Conservation (phyloP, 2,329 filamentous ascomycete species). For the Hymenoscyphus albidus region DNA sequence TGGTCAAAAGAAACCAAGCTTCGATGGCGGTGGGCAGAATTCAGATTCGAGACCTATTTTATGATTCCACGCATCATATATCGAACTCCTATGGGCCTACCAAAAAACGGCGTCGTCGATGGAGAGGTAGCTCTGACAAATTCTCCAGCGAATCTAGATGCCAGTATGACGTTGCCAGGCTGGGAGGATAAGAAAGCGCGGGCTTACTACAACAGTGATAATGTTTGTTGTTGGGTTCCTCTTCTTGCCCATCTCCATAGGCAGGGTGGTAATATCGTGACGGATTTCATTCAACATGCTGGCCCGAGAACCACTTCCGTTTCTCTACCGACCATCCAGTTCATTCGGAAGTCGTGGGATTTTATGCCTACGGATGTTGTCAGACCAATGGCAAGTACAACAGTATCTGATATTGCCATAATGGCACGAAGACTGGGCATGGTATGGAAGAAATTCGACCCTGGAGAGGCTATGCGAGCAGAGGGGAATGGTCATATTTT, state of each 20-base stretch:
- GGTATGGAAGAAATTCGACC: slow-evolving; percentile 29
- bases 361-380: slow-evolving; percentile 30
- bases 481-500: slow-evolving; percentile 30
- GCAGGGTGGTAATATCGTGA: slow-evolving; percentile 11
- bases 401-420: slow-evolving; percentile 26
- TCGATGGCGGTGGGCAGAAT: slow-evolving; percentile 25
- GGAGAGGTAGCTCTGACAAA: slow-evolving; percentile 10
- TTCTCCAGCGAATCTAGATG: slow-evolving; percentile 9
- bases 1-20: slow-evolving; percentile 28
- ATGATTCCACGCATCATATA: slow-evolving; percentile 6
- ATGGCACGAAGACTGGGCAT: slow-evolving; percentile 31
- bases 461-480: slow-evolving; percentile 26
- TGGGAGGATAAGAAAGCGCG: slow-evolving; percentile 9
- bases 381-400: slow-evolving; percentile 26
- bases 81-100: background rate
- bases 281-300: slow-evolving; percentile 9
- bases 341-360: slow-evolving; percentile 29
- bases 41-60: slow-evolving; percentile 22
- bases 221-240: slow-evolving; percentile 22
- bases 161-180: slow-evolving; percentile 15
- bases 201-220: slow-evolving; percentile 15
- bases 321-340: slow-evolving; percentile 15
- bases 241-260: slow-evolving; percentile 17
- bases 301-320: background rate
- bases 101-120: background rate